phyloP scores from a whole-genome alignment of 1,284 basidiomycete genomes.

The Marasmius fiardii region DNA sequence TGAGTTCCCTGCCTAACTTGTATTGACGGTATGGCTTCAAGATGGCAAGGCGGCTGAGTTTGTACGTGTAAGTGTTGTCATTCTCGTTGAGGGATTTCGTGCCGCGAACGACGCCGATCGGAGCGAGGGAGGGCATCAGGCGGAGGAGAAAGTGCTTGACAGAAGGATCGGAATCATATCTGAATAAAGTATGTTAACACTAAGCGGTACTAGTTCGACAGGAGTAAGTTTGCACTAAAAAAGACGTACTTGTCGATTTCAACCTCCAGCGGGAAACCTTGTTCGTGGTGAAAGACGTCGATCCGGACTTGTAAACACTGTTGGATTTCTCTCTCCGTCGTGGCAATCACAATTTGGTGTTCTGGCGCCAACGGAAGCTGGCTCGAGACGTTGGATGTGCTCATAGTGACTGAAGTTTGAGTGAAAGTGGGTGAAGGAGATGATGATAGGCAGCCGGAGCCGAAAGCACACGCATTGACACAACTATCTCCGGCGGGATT shows the following conservation, averaged over 20 bases:
- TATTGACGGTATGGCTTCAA: constrained; percentile 60
- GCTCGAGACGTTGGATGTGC: constrained; percentile 12
- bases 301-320: constrained; percentile 65
- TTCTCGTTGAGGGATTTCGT: constrained; percentile 1
- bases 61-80: constrained; percentile 14
- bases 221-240: constrained; percentile 5
- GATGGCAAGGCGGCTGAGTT: constrained; percentile 60
- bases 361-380: constrained; percentile 30
- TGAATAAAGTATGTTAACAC: constrained; percentile 22
- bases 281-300: constrained; percentile 67
- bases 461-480: neutral
- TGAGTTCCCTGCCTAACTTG: constrained; percentile 62
- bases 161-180: constrained; percentile 46
- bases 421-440: neutral
- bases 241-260: constrained; percentile 68
- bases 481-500: too few species aligned
- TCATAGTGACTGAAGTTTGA: neutral
- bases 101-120: constrained; percentile 67
- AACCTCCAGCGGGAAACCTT: constrained; percentile 64
- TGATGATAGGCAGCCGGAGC: neutral
- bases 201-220: neutral
- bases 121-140: constrained; percentile 51
- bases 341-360: constrained; percentile 54
- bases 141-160: constrained; percentile 71
- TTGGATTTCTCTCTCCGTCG: constrained; percentile 36